Evolutionary conservation across 2,329 filamentous ascomycete genomes (phyloP), one percentile per base, ranked within the genome.

Genomic region (Cladophialophora immunda): DNA sequence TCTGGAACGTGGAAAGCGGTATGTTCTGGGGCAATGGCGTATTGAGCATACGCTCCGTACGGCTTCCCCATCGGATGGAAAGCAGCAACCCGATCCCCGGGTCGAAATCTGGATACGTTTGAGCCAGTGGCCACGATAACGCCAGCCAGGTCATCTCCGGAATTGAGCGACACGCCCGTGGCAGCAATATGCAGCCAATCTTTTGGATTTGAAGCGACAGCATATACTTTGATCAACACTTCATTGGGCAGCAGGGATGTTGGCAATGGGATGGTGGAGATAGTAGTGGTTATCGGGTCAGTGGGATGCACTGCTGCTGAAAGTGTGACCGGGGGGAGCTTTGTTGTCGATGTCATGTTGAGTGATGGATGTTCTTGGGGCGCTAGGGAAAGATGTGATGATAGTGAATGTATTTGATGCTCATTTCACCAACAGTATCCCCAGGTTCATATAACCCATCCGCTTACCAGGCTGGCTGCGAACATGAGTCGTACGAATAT

Each of bases 121-220:
- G 47, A 30, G 8, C 70, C 69, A 8, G 68, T 2, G 19, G 72
- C 71, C 19, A 73, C 69, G 15, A 78, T 73, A 30, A 72, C 67
- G 30, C 76, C 76, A 9, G 76, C 74, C 41, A 76, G 76, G 58
- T 78, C 76, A 64, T 68, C 65, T 19, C 66, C 66, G 32, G 61
- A 62, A 60, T 68, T 62, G 41, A 69, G 25, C 13, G 58, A 62
- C 1, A 19, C 36, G n/a, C 66, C 41, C 19, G 55, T 62, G 3
- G 59, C 52, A 17, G 57, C 53, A n/a, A 59, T 36, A 38, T 65
- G 62, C 1, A 60, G 45, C 82, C 83, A 85, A 72, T 85, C 83
- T 68, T 85, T 85, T 4, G 83, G 81, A 60, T 82, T 83, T 19
- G 78, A 75, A n/a, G 80, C 80, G 29, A 78, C 78, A 1, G 79